A percentile compares a stretch with the other conserved stretches of the same genome.
These are phyloP conservation scores for Crithidia fasciculata DNA, from an alignment of 208 protist species.

Conservation along the genomic window DNA sequence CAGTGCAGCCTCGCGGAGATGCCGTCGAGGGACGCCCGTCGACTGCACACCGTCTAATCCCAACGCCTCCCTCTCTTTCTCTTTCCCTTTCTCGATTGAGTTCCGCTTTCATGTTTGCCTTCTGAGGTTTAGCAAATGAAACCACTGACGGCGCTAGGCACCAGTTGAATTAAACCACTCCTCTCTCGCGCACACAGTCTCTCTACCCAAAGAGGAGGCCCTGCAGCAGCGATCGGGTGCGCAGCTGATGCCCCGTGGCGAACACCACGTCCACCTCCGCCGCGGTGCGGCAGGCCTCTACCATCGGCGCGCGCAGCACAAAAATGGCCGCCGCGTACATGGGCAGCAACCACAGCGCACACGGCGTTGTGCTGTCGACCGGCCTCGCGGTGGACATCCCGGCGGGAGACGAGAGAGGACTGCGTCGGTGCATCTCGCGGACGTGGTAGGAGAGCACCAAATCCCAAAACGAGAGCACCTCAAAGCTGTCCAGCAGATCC, in stretches of 20 bases:
- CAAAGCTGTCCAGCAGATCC: constrained; percentile 67
- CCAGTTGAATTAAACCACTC: too few species aligned
- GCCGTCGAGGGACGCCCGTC: too few species aligned
- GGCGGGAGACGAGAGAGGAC: constrained; percentile 40
- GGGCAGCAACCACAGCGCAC: constrained; percentile 80
- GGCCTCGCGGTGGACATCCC: constrained; percentile 29
- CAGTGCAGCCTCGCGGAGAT: too few species aligned
- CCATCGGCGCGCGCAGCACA: constrained; percentile 79
- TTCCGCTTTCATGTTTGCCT: neutral
- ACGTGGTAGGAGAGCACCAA: constrained; percentile 80
- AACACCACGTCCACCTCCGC: constrained; percentile 76
- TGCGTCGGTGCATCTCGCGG: constrained; percentile 60
- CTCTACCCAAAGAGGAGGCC: constrained; percentile 58
- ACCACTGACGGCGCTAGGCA: too few species aligned
- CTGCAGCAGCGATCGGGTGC: constrained; percentile 66
- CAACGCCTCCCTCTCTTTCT: neutral
- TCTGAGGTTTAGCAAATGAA: too few species aligned
- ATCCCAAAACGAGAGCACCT: constrained; percentile 87
- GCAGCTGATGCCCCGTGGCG: constrained; percentile 57
- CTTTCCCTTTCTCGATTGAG: neutral
- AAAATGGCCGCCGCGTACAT: constrained; percentile 81
- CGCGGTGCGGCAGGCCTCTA: constrained; percentile 57
- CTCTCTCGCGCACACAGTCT: too few species aligned
- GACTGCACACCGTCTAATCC: too few species aligned
- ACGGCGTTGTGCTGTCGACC: constrained; percentile 37